These are phyloP conservation scores for Phytopythium montanum DNA, from an alignment of 352 stramenopile species.

Conservation along the genomic window DNA sequence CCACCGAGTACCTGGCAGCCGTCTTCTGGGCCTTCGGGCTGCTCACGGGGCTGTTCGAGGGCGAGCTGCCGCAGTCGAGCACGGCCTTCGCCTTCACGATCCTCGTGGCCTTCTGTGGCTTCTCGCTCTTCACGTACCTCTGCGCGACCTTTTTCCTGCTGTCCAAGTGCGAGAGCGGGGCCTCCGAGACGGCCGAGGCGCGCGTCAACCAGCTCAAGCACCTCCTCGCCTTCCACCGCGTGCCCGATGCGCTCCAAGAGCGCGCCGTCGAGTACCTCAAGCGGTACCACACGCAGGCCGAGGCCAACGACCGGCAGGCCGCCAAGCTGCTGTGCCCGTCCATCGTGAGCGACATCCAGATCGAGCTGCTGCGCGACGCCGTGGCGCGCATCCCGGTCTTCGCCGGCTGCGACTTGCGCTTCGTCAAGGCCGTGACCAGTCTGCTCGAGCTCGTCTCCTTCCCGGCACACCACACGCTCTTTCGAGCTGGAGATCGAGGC, in stretches of 20 bases:
- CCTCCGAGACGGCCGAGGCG: slow-evolving; percentile 49
- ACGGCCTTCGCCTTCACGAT: slow-evolving; percentile 64
- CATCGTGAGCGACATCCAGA: slow-evolving; percentile 65
- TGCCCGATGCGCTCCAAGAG: slow-evolving; percentile 39
- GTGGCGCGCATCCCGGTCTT: slow-evolving; percentile 62
- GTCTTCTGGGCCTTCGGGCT: slow-evolving; percentile 69
- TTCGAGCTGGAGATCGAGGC: slow-evolving; percentile 49
- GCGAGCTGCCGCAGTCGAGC: slow-evolving; percentile 45
- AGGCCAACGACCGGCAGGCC: slow-evolving; percentile 59
- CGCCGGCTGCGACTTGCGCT: slow-evolving; percentile 46
- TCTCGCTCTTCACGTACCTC: slow-evolving; percentile 65
- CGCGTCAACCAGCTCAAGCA: slow-evolving; percentile 69
- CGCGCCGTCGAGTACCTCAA: slow-evolving; percentile 67
- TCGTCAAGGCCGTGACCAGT: slow-evolving; percentile 51
- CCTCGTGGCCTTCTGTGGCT: slow-evolving; percentile 46
- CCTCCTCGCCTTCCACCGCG: slow-evolving; percentile 58
- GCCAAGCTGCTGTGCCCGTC: slow-evolving; percentile 62
- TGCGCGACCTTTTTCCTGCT: slow-evolving; percentile 75
- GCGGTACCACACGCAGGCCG: slow-evolving; percentile 55
- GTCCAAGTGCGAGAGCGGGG: slow-evolving; percentile 62
- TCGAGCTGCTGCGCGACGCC: slow-evolving; percentile 48
- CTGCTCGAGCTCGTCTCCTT: slow-evolving; percentile 54
- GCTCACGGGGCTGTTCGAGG: slow-evolving; percentile 53
- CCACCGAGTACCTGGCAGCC: slow-evolving; percentile 46
- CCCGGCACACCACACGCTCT: slow-evolving; percentile 53